Evolutionary conservation across 2,329 filamentous ascomycete species (phyloP).

Genomic region (Xylariaceae sp.): DNA sequence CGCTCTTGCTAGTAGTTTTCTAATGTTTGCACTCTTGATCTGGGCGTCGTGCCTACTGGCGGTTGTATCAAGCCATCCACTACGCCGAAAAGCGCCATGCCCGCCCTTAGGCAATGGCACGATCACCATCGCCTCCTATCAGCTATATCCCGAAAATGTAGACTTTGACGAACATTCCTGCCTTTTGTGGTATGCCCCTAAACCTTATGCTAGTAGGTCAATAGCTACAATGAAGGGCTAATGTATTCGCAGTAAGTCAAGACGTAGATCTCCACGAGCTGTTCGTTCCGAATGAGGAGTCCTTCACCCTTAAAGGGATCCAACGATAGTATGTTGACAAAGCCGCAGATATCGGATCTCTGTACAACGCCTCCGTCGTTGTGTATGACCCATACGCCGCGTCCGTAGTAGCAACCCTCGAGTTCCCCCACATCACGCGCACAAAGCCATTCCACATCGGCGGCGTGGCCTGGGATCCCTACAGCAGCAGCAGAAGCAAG

Average conservation of each 20-base stretch:
- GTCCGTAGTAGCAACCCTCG: conserved; percentile 35
- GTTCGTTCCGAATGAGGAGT: no score
- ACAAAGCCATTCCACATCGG: conserved; percentile 41
- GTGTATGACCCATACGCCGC: conserved; percentile 44
- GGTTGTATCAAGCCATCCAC: conserved; percentile 9
- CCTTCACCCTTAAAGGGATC: no score
- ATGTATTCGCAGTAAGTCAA: conserved; percentile 9
- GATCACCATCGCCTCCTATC: conserved; percentile 35
- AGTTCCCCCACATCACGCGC: conserved; percentile 40
- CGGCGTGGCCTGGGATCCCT: conserved; percentile 44
- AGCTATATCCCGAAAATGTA: conserved; percentile 46
- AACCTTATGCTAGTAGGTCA: no score
- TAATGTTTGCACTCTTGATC: conserved; percentile 22
- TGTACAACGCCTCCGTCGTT: conserved; percentile 44
- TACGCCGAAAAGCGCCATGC: conserved; percentile 13
- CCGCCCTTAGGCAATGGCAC: conserved; percentile 28
- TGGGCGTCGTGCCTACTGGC: conserved; percentile 16
- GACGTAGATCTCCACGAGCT: not conserved
- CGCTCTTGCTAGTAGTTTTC: no score
- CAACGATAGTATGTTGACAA: conserved; percentile 1
- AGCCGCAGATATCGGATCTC: conserved; percentile 35
- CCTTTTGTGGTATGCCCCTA: conserved; percentile 37
- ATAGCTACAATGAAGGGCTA: not conserved
- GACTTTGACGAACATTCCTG: conserved; percentile 44
- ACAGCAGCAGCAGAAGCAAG: conserved; percentile 12